phyloP scores from a whole-genome alignment of 2,329 filamentous ascomycete genomes.

The Colletotrichum spaethianum region DNA sequence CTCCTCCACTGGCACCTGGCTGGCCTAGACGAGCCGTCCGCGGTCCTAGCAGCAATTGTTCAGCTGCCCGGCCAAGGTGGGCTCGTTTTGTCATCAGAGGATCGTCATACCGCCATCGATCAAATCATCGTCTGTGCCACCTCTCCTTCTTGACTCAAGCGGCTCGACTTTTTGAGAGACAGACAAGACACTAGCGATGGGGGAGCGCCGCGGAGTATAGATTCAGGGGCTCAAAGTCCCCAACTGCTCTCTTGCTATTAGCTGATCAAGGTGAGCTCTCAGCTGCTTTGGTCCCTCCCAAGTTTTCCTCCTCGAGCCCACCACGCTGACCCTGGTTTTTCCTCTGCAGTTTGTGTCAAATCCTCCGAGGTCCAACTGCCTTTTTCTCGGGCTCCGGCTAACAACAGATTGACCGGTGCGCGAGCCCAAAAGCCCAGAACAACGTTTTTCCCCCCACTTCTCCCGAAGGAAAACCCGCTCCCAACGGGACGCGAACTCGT shows the following conservation, averaged over 20 bases:
- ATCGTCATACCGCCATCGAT: slow-evolving; percentile 31
- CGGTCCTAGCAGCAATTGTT: slow-evolving; percentile 24
- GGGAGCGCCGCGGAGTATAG: slow-evolving; percentile 5
- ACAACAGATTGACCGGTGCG: neutral
- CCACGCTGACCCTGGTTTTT: neutral
- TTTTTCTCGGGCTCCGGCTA: neutral
- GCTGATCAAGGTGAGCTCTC: neutral
- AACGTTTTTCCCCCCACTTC: slow-evolving; percentile 18
- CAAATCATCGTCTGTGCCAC: slow-evolving; percentile 37
- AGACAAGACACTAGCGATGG: slow-evolving; percentile 20
- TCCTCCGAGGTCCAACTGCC: neutral
- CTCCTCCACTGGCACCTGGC: slow-evolving; percentile 17
- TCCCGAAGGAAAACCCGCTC: slow-evolving; percentile 31
- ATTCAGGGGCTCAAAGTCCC: slow-evolving; percentile 20
- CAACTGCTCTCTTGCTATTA: neutral
- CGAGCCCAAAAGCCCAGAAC: slow-evolving; percentile 10
- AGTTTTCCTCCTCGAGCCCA: neutral
- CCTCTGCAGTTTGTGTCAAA: neutral
- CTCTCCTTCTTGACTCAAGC: slow-evolving; percentile 26
- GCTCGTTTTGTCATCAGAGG: slow-evolving; percentile 30
- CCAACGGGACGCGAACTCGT: slow-evolving; percentile 29
- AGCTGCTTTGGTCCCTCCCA: neutral
- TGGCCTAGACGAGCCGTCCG: slow-evolving; percentile 16
- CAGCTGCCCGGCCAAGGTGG: slow-evolving; percentile 19
- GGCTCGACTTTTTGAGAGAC: slow-evolving; percentile 23